Base-by-base conservation (phyloP, 2,329 filamentous ascomycete species). In the Coniosporium tulheliwenetii region DNA sequence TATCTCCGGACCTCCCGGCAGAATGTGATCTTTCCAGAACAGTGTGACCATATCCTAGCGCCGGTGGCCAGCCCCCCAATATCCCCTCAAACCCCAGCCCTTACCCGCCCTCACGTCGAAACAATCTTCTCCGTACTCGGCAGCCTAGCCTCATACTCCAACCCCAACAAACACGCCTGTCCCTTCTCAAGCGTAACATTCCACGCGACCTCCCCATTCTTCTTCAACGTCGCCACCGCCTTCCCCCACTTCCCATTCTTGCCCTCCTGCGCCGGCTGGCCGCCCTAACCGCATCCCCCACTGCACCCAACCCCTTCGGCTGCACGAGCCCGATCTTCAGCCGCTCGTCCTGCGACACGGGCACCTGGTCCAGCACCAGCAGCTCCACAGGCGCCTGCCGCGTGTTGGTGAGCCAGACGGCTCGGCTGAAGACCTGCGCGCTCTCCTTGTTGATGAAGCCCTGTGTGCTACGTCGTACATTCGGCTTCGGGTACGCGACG, bases 311-410 rank as follows among this genome's bases (percentile, higher is more conserved):
- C 0, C 70, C 72, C 3, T 55, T 55, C 1, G 76, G 75, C 13
- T 57, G 52, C 12, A 66, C 46, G 30, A 78, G 51, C 1, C 69
- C 65, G 8, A 79, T 64, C 4, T 62, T 60, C 5, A 79, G 57
- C 34, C 65, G 60, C 51, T 77, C 74, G 41, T 79, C 74, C 52
- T 78, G 67, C 15, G 67, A 73, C 81, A 89, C 54, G 71, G 73
- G 10, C 75, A 85, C 40, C 75, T 85, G 62, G 74, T 75, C 30
- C 84, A 93, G 62, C 89, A 91, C 63, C 73, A 75, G 45, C 81
- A 87, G 47, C 79, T 93, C 47, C 79, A 77, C 52, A 69, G 73
- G 54, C 73, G 77, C 30, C 62, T 93, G 48, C 70, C 59, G 60
- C 2, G 69, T 72, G 51, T 77, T 77, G 19, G 63, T 60, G 9